Evolutionary conservation across 148 eudicot species (phyloP).

Genomic region (Cornus controversa): DNA sequence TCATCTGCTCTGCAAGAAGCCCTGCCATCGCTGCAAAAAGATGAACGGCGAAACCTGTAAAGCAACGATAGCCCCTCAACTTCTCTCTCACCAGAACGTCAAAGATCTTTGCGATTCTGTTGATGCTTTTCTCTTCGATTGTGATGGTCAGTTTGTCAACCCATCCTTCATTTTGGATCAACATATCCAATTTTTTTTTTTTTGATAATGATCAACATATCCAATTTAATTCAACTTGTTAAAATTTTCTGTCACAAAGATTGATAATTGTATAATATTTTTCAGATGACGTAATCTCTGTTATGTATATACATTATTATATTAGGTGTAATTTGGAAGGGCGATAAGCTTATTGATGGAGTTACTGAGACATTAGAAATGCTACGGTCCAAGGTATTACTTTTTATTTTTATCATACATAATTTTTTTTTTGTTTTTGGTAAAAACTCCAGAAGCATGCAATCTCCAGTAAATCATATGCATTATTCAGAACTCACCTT

Average conservation of each 20-base stretch:
- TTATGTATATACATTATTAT: neutral
- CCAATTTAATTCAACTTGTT: no score
- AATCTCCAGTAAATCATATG: no score
- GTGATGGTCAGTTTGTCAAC: slow-evolving; percentile 53
- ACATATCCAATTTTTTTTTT: no score
- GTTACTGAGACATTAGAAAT: slow-evolving; percentile 61
- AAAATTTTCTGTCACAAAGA: neutral
- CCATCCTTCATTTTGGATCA: no score
- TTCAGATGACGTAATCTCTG: neutral
- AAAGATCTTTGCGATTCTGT: slow-evolving; percentile 50
- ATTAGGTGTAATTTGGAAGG: slow-evolving; percentile 90
- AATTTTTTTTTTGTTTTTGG: neutral
- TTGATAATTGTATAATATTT: neutral
- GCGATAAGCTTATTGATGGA: slow-evolving; percentile 79
- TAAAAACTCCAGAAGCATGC: no score
- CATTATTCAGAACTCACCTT: no score
- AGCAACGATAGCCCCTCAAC: slow-evolving; percentile 16
- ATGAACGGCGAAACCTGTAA: slow-evolving; percentile 14
- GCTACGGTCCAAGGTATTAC: slow-evolving; percentile 63
- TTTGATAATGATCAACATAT: no score
- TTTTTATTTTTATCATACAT: neutral
- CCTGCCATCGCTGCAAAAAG: neutral
- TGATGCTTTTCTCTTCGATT: slow-evolving; percentile 84
- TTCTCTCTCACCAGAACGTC: slow-evolving; percentile 32
- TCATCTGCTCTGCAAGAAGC: no score